Evolutionary conservation across 129 eudicot species (phyloP).

Genomic region (Flaveria bidentis): DNA sequence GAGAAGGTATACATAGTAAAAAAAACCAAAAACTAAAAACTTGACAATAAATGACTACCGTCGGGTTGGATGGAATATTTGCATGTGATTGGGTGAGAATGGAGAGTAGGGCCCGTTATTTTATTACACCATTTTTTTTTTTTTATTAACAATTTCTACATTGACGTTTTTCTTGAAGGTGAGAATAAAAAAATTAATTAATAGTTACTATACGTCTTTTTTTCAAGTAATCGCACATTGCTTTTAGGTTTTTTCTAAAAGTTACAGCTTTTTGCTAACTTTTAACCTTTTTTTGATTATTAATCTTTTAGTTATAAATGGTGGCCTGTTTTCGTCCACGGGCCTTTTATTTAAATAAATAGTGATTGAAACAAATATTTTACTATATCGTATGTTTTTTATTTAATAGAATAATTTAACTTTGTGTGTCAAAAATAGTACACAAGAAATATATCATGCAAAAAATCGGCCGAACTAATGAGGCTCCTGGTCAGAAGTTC

Average conservation of each 20-base stretch:
- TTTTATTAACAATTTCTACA: background rate
- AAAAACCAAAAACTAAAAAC: background rate
- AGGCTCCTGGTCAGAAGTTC: background rate
- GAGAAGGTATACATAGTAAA: background rate
- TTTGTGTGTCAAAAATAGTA: background rate
- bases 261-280: background rate
- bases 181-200: conserved; percentile 14
- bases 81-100: conserved; percentile 32
- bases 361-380: background rate
- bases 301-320: background rate
- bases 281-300: background rate
- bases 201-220: background rate
- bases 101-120: conserved; percentile 19
- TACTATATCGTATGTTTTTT: background rate
- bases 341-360: background rate
- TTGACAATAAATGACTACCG: conserved; percentile 16
- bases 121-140: too few relatives aligned
- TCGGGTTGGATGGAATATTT: conserved; percentile 32
- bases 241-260: background rate
- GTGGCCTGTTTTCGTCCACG: conserved; percentile 2
- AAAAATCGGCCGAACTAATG: background rate
- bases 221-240: background rate
- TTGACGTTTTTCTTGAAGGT: conserved; percentile 12
- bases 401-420: background rate
- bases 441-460: background rate